Percentiles rank a stretch among this genome's conserved stretches.
phyloP scores from a whole-genome alignment of 2,329 filamentous ascomycete species.

The Volutella citrinella region DNA sequence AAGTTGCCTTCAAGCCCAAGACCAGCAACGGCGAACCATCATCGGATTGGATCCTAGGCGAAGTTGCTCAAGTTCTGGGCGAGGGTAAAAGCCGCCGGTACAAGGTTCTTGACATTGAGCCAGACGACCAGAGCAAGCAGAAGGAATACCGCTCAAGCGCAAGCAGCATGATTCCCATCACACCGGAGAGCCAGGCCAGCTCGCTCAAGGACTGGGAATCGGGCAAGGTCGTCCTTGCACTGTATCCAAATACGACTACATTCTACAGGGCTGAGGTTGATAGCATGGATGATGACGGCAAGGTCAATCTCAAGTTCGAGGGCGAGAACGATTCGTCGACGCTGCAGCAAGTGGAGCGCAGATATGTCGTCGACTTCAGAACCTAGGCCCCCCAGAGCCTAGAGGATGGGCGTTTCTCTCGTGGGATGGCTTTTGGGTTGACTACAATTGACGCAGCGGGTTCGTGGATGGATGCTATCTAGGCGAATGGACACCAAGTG shows the following conservation, averaged over 20 bases:
- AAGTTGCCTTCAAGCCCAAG: constrained; percentile 65
- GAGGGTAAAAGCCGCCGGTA: constrained; percentile 77
- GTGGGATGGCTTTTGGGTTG: no score
- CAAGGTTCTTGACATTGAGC: constrained; percentile 76
- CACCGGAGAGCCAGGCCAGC: constrained; percentile 46
- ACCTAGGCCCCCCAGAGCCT: no score
- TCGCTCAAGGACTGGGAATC: constrained; percentile 59
- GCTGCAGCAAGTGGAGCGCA: constrained; percentile 70
- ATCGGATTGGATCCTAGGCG: constrained; percentile 70
- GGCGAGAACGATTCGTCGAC: constrained; percentile 73
- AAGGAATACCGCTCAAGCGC: constrained; percentile 70
- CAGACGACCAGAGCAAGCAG: constrained; percentile 65
- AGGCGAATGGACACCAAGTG: no score
- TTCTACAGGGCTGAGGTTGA: constrained; percentile 84
- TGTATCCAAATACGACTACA: constrained; percentile 81
- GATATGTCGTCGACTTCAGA: constrained; percentile 74
- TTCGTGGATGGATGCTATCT: no score
- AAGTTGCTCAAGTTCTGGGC: constrained; percentile 71
- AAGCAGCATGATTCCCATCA: constrained; percentile 74
- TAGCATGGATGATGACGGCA: constrained; percentile 56
- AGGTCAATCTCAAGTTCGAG: constrained; percentile 71
- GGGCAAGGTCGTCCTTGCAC: constrained; percentile 70
- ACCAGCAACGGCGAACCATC: constrained; percentile 43
- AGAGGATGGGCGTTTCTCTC: no score
- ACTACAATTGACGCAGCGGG: no score